Evolutionary conservation across 805 yeast species (phyloP).

Genomic region (Candida ipomoeae): DNA sequence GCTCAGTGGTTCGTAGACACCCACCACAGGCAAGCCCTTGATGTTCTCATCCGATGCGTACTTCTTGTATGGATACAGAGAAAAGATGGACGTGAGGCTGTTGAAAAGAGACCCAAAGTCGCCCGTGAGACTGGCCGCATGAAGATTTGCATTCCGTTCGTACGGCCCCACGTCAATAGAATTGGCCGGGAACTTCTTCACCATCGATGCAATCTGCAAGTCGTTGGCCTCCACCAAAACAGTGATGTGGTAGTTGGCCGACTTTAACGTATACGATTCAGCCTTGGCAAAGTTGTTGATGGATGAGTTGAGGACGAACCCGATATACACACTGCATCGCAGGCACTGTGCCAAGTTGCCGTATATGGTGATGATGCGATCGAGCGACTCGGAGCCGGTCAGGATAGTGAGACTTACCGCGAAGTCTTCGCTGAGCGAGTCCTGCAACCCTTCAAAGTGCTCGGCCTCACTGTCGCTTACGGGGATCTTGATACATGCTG

Average conservation of each 20-base stretch:
- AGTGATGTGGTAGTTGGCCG: constrained; percentile 23
- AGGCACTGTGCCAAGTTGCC: constrained; percentile 23
- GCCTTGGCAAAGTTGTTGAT: constrained; percentile 23
- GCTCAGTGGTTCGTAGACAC: constrained; percentile 9
- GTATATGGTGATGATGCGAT: constrained; percentile 27
- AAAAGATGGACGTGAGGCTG: constrained; percentile 6
- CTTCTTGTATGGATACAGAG: constrained; percentile 2
- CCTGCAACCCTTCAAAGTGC: constrained; percentile 19
- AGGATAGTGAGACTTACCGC: constrained; percentile 1
- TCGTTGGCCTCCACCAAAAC: constrained; percentile 12
- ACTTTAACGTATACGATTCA: constrained; percentile 30
- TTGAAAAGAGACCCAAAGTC: constrained; percentile 14
- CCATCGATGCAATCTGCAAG: constrained; percentile 2
- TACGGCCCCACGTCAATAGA: constrained; percentile 9
- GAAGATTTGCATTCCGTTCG: constrained; percentile 8
- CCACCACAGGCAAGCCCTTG: constrained; percentile 9
- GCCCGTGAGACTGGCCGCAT: constrained; percentile 9
- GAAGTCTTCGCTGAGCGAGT: constrained; percentile 15
- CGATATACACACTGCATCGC: constrained; percentile 24
- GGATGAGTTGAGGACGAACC: constrained; percentile 23
- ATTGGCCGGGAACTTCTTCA: constrained; percentile 1
- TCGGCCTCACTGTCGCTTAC: constrained; percentile 26
- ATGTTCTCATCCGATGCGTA: constrained; percentile 11
- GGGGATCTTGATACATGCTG: constrained; percentile 18
- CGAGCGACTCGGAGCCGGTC: constrained; percentile 16